Base-by-base conservation (phyloP, 768 basidiomycete genomes). In the Pseudohyphozyma bogoriensis region DNA sequence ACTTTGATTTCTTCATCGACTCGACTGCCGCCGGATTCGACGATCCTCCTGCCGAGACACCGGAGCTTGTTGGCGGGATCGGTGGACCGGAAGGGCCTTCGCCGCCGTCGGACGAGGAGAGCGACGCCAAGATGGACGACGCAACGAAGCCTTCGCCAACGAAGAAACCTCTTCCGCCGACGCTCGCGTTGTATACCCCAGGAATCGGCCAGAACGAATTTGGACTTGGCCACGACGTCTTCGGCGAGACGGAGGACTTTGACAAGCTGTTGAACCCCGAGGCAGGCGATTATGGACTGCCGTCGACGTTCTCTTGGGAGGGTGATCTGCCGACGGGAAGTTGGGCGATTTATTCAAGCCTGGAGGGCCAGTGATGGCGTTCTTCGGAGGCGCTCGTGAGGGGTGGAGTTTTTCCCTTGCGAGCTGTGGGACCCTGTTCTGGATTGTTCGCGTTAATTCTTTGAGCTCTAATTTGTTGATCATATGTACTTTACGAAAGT, bases 21-120 rank as follows among this genome's bases (percentile, higher is more conserved):
- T 39, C 61, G 20, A 55, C 58, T 0, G 65, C 58, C 0, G 65
- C 60, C 1, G 65, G 60, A 0, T 66, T 66, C 55, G 65, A 62
- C 55, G 53, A 56, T 29, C 55, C 31, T 13, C 26, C 56, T 28
- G 55, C 60, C 1, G 10, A 39, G 4, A 53, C 59, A 7, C 60
- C 55, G n/a, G 64, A 62, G 6, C 57, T 56, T 32, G 56, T 46
- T 35, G 59, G 49, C n/a, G 56, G 36, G 3, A 15, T 15, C 20
- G 39, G 22, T n/a, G 10, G 33, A 20, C n/a, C 10, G 15, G 6
- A 32, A 33, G 18, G 37, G n/a, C 12, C 37, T 24, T 5, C 37
- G n/a, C 26, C 20, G 24, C 28, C 10, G 8, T 26, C 26, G 51
- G 4, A 18, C 12, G 7, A n/a, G 12, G 7, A n/a, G 37, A 40